Base-by-base conservation (phyloP, 192 early-diverging fungal genomes). In the Coemansia reversa region DNA sequence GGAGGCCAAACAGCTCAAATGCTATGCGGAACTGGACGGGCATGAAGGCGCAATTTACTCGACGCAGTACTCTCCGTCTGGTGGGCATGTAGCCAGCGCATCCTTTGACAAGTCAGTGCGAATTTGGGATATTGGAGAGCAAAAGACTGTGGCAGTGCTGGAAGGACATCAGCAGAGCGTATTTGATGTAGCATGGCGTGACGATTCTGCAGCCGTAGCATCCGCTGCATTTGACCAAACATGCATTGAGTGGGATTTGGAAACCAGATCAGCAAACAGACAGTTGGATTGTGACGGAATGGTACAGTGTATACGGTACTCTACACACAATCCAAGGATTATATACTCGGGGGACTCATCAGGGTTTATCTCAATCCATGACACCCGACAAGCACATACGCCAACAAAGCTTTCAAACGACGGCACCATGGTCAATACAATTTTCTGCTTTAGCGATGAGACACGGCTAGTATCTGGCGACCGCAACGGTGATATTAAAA, bases 51-150 rank as follows among this genome's bases (percentile, higher is more conserved):
- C 94, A 8, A 88, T 98, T n/a, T 95, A 96, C 79, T 76, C 90
- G 8, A 85, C 94, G 5, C 86, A 92, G 63, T 98, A 93, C 72
- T 93, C 96, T 12, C 91, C 89, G 5, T 84, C 87, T 54, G 93
- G 91, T 22, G 84, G 85, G 28, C 86, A 89, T 33, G 76, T 98
- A 5, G 93, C 90, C 4, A 92, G 94, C 6, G 96, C 94, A 5
- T 95, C 93, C 9, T 96, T 98, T 83, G 96, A 98, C 81, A 92
- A 92, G 74, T 91, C 93, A 7, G 87, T 98, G 32, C 84, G 93
- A 54, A 84, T 98, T 32, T 98, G 94, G 94, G 94, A 96, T 68
- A 78, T 74, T 14, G 60, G 79, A 50, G 74, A 81, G 69, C 79
- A 81, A 47, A 72, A 74, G 68, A 56, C 62, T 4, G 29, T 79